Evolutionary conservation across 2,329 filamentous ascomycete species (phyloP), one percentile per base, ranked within the genome.

Genomic region (Neobulgaria alba): DNA sequence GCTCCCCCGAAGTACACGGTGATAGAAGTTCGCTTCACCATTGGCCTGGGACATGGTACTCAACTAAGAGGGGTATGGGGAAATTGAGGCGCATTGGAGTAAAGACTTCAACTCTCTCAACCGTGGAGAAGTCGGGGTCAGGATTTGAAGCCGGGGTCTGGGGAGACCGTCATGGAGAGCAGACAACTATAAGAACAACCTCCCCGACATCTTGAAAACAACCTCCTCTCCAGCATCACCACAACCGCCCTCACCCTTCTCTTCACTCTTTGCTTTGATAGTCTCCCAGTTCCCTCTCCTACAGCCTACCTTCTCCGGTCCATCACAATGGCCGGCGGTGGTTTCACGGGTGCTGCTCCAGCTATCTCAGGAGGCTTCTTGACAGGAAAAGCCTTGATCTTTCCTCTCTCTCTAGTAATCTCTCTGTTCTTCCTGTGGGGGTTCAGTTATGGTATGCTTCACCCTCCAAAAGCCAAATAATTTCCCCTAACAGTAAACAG

Each of bases 371-470:
- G 62, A 36, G 63, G 64, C 43, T 66, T 61, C 55, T 59, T 46
- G 57, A 62, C 42, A 58, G 63, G 59, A 35, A 53, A 41, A 26
- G 53, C 52, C 10, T 64, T 71, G 39, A 67, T 73, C 54, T 61
- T 68, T 47, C 70, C 70, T 8, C 63, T 73, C 35, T 67, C 54
- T 49, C 72, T 47, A 54, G 85, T 92, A 20, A 84, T 83, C 3
- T 72, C 90, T 5, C 67, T 94, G 0, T 93, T 94, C 63, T 77
- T 94, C 49, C 66, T 94, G 3, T 93, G 87, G 87, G 88, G 88
- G 0, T 82, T 94, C 46, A 87, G 86, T 0, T 94, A 94, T 52
- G 88, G 88, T 1, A n/a, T n/a, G n/a, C n/a, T n/a, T n/a, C n/a
- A n/a, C n/a, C n/a, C n/a, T n/a, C n/a, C n/a, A n/a, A n/a, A n/a